These are phyloP conservation scores for Brettanomyces sp. DNA, from an alignment of 805 yeast genomes.

Conservation along the genomic window DNA sequence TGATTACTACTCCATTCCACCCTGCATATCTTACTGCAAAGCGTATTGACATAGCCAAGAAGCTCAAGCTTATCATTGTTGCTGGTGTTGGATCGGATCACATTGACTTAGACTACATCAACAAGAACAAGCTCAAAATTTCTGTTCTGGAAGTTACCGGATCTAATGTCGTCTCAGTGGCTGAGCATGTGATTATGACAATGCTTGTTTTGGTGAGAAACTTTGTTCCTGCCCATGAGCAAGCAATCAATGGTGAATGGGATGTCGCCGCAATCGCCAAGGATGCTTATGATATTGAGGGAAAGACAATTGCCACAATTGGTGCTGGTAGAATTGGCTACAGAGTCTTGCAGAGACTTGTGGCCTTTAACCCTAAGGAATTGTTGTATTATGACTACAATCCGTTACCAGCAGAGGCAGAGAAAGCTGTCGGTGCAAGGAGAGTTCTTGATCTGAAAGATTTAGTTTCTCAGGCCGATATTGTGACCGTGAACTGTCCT, in stretches of 20 bases:
- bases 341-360: constrained; percentile 59
- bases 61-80: constrained; percentile 59
- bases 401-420: constrained; percentile 50
- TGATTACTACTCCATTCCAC: constrained; percentile 77
- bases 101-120: constrained; percentile 55
- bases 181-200: constrained; percentile 73
- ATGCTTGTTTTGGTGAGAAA: constrained; percentile 51
- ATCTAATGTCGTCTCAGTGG: constrained; percentile 70
- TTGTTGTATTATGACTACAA: constrained; percentile 66
- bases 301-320: constrained; percentile 69
- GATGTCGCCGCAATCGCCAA: constrained; percentile 36
- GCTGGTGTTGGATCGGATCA: constrained; percentile 88
- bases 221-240: constrained; percentile 50
- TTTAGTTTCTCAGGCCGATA: constrained; percentile 51
- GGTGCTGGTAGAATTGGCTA: constrained; percentile 91
- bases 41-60: constrained; percentile 60
- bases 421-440: constrained; percentile 57
- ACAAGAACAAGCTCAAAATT: constrained; percentile 39
- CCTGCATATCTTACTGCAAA: constrained; percentile 68
- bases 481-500: constrained; percentile 70
- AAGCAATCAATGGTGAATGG: constrained; percentile 56
- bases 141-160: constrained; percentile 77
- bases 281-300: constrained; percentile 61
- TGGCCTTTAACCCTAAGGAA: constrained; percentile 67
- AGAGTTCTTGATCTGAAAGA: constrained; percentile 57